Evolutionary conservation across 148 eudicot genomes (phyloP).

Genomic region (Vaccinium myrtillus): DNA sequence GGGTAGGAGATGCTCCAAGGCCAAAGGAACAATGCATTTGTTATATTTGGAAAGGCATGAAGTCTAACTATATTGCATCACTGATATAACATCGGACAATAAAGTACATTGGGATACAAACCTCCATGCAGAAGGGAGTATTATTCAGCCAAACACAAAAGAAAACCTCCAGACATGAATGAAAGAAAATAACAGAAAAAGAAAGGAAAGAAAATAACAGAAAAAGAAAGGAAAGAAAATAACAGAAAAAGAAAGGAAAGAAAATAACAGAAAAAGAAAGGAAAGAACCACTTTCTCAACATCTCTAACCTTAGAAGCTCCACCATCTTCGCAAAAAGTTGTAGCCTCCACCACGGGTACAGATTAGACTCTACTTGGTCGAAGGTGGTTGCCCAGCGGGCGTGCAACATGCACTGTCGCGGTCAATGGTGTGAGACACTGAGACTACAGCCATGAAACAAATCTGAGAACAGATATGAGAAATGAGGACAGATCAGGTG

Average conservation of each 20-base stretch:
- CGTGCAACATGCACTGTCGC: neutral
- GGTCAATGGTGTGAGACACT: neutral
- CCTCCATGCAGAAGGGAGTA: neutral
- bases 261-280: neutral
- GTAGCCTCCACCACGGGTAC: neutral
- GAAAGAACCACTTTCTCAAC: neutral
- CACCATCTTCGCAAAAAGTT: neutral
- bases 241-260: neutral
- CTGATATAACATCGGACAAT: neutral
- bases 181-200: neutral
- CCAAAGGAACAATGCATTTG: no score
- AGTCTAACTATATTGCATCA: neutral
- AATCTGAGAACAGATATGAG: neutral
- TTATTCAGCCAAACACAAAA: neutral
- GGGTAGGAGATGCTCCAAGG: no score
- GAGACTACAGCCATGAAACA: neutral
- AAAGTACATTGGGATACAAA: neutral
- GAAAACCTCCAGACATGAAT: neutral
- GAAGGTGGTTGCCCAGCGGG: neutral
- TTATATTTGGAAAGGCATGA: neutral
- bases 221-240: neutral
- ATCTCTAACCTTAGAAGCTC: neutral
- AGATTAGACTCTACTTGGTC: neutral
- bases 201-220: neutral
- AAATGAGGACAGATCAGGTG: neutral